Conservation (phyloP, 2,329 filamentous ascomycete species). For the Myriosclerotinia duriaeana region DNA sequence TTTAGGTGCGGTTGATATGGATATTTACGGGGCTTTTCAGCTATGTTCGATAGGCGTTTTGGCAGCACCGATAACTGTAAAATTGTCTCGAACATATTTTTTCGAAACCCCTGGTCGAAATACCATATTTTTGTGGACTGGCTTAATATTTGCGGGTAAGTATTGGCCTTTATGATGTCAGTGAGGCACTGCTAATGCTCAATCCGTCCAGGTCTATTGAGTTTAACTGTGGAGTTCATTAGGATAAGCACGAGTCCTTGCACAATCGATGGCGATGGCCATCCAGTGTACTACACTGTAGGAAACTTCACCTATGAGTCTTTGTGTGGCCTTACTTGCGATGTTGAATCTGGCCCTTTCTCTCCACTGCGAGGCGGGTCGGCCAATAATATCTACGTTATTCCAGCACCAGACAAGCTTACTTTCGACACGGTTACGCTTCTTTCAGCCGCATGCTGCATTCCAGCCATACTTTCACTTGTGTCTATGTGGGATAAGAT, state of each 20-base stretch:
- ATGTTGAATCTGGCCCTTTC: constrained; percentile 47
- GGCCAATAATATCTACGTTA: constrained; percentile 61
- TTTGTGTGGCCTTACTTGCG: constrained; percentile 51
- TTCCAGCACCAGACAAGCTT: constrained; percentile 54
- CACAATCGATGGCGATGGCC: constrained; percentile 43
- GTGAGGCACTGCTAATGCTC: not conserved
- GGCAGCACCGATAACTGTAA: constrained; percentile 61
- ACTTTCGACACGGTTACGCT: constrained; percentile 60
- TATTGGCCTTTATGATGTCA: not conserved
- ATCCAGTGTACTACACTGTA: constrained; percentile 41
- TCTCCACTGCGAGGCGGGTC: constrained; percentile 57
- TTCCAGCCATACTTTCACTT: constrained; percentile 62
- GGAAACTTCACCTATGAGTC: constrained; percentile 48
- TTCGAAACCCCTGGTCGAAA: constrained; percentile 61
- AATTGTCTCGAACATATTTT: constrained; percentile 61
- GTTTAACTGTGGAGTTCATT: constrained; percentile 64
- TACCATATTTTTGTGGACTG: constrained; percentile 66
- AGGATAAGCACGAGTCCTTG: constrained; percentile 51
- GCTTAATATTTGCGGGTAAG: constrained; percentile 58
- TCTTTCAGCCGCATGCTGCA: constrained; percentile 62
- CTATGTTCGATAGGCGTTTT: constrained; percentile 65
- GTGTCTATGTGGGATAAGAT: constrained; percentile 65
- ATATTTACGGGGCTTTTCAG: constrained; percentile 67
- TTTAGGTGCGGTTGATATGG: constrained; percentile 63
- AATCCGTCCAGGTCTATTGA: constrained; percentile 51